Conservation (phyloP, 1,139 yeast species). For the Suhomyces wounanorum region DNA sequence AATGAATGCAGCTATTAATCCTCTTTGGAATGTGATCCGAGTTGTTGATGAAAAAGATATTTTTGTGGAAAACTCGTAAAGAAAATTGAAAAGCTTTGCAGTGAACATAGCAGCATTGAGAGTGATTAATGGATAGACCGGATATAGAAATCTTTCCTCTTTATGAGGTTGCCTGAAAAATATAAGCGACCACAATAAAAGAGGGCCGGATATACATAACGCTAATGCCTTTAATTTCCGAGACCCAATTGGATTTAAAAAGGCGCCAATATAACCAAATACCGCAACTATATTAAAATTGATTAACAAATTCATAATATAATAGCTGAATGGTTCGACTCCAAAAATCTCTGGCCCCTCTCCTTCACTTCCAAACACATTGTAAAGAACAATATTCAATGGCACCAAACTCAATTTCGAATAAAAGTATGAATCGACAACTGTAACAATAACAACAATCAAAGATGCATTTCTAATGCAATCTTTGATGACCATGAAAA, state of each 20-base stretch:
- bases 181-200: constrained; percentile 65
- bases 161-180: constrained; percentile 84
- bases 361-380: constrained; percentile 72
- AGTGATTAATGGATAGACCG: constrained; percentile 71
- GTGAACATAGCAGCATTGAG: constrained; percentile 62
- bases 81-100: constrained; percentile 24
- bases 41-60: constrained; percentile 1
- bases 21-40: neutral
- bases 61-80: constrained; percentile 7
- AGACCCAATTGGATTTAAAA: constrained; percentile 25
- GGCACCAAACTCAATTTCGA: constrained; percentile 70
- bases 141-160: constrained; percentile 89
- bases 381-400: constrained; percentile 77
- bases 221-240: constrained; percentile 16
- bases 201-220: constrained; percentile 29
- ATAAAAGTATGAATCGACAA: constrained; percentile 67
- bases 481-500: constrained; percentile 19
- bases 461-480: constrained; percentile 24
- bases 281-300: constrained; percentile 67
- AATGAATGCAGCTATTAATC: constrained; percentile 14
- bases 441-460: constrained; percentile 37
- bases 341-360: constrained; percentile 93
- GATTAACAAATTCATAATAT: constrained; percentile 63
- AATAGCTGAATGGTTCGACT: constrained; percentile 79
- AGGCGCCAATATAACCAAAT: constrained; percentile 45